phyloP scores from a whole-genome alignment of 192 early-diverging fungal species.

The Mortierella alpina region DNA sequence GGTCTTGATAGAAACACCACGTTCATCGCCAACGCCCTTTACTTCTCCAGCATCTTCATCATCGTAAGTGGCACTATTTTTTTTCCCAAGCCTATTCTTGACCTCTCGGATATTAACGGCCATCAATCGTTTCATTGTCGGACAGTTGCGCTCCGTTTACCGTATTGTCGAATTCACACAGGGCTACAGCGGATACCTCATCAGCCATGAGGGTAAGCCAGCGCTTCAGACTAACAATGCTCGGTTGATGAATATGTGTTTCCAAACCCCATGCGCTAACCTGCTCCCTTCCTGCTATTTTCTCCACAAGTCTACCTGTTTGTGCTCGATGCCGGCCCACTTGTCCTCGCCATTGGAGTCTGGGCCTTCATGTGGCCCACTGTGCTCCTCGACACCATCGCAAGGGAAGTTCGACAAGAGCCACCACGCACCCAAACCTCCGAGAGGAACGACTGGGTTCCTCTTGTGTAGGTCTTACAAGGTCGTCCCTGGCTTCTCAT shows the following conservation, averaged over 20 bases:
- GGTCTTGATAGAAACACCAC: slow-evolving; percentile 7
- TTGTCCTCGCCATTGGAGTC: slow-evolving; percentile 35
- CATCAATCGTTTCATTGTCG: neutral
- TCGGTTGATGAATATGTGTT: neutral
- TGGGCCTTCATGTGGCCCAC: slow-evolving; percentile 30
- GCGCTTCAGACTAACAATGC: neutral
- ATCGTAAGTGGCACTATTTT: slow-evolving; percentile 5
- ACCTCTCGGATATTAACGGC: neutral
- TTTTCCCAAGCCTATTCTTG: neutral
- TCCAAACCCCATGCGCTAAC: neutral
- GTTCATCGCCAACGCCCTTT: slow-evolving; percentile 2
- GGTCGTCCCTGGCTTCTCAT: no score
- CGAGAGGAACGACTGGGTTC: no score
- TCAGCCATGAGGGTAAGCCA: slow-evolving; percentile 23
- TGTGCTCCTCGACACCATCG: neutral
- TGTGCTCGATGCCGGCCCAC: slow-evolving; percentile 28
- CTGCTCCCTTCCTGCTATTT: neutral
- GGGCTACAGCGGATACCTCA: slow-evolving; percentile 16
- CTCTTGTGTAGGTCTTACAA: no score
- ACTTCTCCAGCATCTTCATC: slow-evolving; percentile 33
- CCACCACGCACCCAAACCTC: neutral
- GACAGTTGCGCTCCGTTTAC: slow-evolving; percentile 27
- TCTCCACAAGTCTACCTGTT: slow-evolving; percentile 19
- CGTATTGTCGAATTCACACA: slow-evolving; percentile 33
- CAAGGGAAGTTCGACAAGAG: neutral